These are phyloP conservation scores for Glycine latifolia DNA, from an alignment of 306 rosid genomes.

Conservation along the genomic window DNA sequence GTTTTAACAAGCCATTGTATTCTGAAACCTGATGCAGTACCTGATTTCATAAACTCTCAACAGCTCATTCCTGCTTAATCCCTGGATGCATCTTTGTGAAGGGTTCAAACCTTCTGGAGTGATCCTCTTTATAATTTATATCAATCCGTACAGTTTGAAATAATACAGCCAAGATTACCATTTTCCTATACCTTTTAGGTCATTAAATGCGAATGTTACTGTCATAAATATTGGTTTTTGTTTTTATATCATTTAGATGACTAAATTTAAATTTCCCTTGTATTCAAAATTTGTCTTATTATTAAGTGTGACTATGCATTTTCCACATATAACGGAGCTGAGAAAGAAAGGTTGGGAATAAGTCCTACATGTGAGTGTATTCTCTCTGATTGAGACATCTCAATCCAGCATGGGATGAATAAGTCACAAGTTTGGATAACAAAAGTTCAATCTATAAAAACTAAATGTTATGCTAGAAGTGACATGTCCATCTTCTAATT, in stretches of 20 bases:
- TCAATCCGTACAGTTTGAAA: conserved; percentile 3
- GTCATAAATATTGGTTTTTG: conserved; percentile 23
- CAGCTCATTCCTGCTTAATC: background rate
- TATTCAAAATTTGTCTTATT: conserved; percentile 32
- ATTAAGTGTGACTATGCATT: background rate
- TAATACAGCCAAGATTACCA: conserved; percentile 2
- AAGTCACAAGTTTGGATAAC: background rate
- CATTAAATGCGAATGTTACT: conserved; percentile 9
- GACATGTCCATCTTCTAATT: conserved; percentile 47
- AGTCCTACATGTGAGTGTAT: conserved; percentile 10
- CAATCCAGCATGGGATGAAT: conserved; percentile 18
- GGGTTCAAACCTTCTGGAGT: background rate
- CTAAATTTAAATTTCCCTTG: background rate
- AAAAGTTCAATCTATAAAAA: conserved; percentile 15
- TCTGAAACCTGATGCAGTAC: conserved; percentile 10
- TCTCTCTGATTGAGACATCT: conserved; percentile 17
- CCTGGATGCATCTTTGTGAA: conserved; percentile 22
- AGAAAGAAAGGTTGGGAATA: conserved; percentile 27
- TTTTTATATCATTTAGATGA: conserved; percentile 24
- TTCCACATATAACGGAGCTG: conserved; percentile 22
- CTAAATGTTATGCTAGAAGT: conserved; percentile 33
- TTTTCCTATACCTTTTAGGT: background rate
- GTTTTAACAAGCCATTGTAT: background rate
- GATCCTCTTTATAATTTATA: conserved; percentile 6
- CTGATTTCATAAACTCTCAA: conserved; percentile 19